Conservation (phyloP, 2,329 filamentous ascomycete species). For the Amesomyces nigricolor region DNA sequence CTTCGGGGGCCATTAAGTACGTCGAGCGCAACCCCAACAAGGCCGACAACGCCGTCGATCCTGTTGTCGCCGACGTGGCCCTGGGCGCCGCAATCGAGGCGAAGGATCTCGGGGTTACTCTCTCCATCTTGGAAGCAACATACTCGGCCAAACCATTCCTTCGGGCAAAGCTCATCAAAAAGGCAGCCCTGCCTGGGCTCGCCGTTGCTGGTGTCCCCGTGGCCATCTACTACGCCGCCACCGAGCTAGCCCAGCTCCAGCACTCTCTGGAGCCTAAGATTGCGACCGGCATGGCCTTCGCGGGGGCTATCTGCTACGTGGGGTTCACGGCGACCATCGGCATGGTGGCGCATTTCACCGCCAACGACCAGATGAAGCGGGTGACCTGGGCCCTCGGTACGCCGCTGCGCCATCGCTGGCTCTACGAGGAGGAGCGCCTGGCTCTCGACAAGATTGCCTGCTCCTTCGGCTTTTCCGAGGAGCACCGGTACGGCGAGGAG, state of each 20-base stretch:
- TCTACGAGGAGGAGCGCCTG: conserved; percentile 83
- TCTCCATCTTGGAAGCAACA: conserved; percentile 67
- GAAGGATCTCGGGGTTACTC: conserved; percentile 70
- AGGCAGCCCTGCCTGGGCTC: conserved; percentile 54
- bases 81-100: conserved; percentile 73
- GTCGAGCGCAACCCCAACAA: conserved; percentile 60
- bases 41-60: conserved; percentile 65
- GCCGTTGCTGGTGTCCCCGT: conserved; percentile 55
- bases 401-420: conserved; percentile 73
- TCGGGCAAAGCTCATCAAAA: conserved; percentile 61
- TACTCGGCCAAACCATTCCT: conserved; percentile 63
- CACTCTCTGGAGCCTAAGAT: conserved; percentile 68
- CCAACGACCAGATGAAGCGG: conserved; percentile 91
- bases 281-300: conserved; percentile 73
- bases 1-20: conserved; percentile 55
- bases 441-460: conserved; percentile 80
- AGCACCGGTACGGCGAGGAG: conserved; percentile 77
- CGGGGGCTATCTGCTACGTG: conserved; percentile 77
- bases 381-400: conserved; percentile 86
- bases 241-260: conserved; percentile 61
- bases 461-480: conserved; percentile 87
- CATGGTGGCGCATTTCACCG: conserved; percentile 74
- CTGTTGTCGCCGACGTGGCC: conserved; percentile 64
- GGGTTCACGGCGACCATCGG: conserved; percentile 76
- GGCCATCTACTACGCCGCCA: conserved; percentile 65